These are phyloP conservation scores for Neoarthrinium moseri DNA, from an alignment of 2,329 filamentous ascomycete genomes.

Conservation along the genomic window DNA sequence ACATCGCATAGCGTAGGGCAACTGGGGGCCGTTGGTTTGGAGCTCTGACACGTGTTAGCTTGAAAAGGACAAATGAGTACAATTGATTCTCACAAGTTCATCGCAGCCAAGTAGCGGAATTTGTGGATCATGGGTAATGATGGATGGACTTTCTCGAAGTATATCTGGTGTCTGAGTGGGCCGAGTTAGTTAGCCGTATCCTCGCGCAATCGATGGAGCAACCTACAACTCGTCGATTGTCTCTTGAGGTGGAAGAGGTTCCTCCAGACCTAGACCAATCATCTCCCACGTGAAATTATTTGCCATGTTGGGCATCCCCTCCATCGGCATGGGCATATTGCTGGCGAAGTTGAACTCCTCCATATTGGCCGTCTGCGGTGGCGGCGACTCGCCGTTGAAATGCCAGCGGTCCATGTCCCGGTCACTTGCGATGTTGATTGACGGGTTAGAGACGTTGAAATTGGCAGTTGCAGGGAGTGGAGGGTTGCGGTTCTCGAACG, in stretches of 20 bases:
- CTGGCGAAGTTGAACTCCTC: slow-evolving; percentile 60
- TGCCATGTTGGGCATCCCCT: slow-evolving; percentile 47
- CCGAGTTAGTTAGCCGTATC: slow-evolving; percentile 12
- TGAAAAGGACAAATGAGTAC: not conserved
- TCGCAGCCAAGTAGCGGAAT: slow-evolving; percentile 80
- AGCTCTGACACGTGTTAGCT: slow-evolving; percentile 45
- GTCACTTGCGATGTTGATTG: slow-evolving; percentile 45
- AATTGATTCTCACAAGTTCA: slow-evolving; percentile 64
- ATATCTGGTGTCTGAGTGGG: slow-evolving; percentile 67
- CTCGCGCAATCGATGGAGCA: not conserved
- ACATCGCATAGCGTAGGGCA: slow-evolving; percentile 90
- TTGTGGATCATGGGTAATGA: slow-evolving; percentile 87
- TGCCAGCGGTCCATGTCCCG: slow-evolving; percentile 55
- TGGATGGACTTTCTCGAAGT: slow-evolving; percentile 87
- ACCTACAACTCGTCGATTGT: slow-evolving; percentile 79
- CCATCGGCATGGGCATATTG: slow-evolving; percentile 49
- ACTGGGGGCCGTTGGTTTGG: slow-evolving; percentile 83
- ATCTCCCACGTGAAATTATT: slow-evolving; percentile 77
- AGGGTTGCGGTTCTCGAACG: slow-evolving; percentile 32
- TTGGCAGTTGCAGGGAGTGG: slow-evolving; percentile 31
- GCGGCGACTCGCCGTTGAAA: slow-evolving; percentile 55
- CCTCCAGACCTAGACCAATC: slow-evolving; percentile 58
- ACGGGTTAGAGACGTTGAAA: slow-evolving; percentile 43
- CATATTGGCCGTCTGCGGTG: slow-evolving; percentile 45
- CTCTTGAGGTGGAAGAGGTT: slow-evolving; percentile 57